Conservation (phyloP, 2,329 filamentous ascomycete genomes). For the Penicillium vulpinum region DNA sequence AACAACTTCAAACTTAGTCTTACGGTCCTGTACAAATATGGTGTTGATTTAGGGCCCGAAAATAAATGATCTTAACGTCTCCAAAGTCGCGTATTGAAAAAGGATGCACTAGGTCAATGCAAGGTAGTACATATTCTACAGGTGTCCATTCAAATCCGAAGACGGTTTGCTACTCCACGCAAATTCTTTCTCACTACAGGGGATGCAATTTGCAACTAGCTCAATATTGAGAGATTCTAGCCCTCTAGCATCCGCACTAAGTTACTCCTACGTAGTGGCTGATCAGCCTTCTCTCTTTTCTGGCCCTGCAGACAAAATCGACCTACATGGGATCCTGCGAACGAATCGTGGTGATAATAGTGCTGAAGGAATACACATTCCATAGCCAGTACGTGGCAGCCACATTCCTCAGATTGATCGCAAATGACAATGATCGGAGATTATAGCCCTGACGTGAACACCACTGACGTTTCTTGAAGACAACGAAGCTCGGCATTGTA, state of each 20-base stretch:
- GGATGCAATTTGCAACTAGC: neutral
- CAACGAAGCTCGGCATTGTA: neutral
- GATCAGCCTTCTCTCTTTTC: no score
- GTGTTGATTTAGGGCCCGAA: neutral
- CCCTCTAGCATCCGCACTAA: neutral
- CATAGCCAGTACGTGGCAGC: neutral
- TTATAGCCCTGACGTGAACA: neutral
- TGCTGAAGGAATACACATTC: neutral
- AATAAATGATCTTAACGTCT: no score
- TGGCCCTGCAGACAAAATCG: neutral
- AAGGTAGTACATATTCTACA: no score
- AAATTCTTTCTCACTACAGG: no score
- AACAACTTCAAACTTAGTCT: neutral
- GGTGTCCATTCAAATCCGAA: no score
- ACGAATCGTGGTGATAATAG: neutral
- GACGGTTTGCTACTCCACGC: no score
- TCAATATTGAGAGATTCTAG: neutral
- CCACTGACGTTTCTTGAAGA: constrained; percentile 7
- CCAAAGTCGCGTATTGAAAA: no score
- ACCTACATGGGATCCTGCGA: neutral
- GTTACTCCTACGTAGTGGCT: neutral
- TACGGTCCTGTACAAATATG: neutral
- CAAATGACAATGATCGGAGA: neutral
- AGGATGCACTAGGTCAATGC: no score
- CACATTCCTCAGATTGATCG: neutral